A percentile compares a stretch with the other conserved stretches of the same genome.
These are phyloP conservation scores for Tuber magnatum DNA, from an alignment of 495 filamentous ascomycete genomes.

Conservation along the genomic window DNA sequence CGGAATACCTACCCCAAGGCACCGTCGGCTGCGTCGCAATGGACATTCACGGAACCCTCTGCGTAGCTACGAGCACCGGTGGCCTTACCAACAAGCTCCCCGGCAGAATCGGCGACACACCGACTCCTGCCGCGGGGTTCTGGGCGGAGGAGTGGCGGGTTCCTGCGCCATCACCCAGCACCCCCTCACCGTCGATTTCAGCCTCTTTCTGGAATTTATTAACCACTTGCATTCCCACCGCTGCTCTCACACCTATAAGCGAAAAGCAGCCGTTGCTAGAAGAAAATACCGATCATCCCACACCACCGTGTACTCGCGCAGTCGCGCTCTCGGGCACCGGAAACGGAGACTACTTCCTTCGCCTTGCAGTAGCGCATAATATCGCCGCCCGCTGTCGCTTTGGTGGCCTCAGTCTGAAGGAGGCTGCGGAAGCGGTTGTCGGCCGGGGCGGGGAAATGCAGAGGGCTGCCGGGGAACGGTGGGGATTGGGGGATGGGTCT, in stretches of 20 bases:
- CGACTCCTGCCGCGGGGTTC: conserved; percentile 76
- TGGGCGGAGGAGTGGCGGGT: conserved; percentile 77
- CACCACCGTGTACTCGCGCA: conserved; percentile 45
- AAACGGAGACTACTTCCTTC: conserved; percentile 83
- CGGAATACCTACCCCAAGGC: conserved; percentile 68
- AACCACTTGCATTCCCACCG: not conserved
- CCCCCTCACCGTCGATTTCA: not conserved
- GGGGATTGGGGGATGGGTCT: conserved; percentile 73
- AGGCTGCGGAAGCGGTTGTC: conserved; percentile 55
- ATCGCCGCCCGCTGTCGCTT: conserved; percentile 33
- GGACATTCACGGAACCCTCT: conserved; percentile 63
- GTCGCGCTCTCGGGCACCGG: conserved; percentile 78
- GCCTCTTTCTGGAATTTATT: not conserved
- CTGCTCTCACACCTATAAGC: not conserved
- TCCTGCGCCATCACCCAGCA: conserved; percentile 10
- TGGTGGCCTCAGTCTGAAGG: conserved; percentile 41
- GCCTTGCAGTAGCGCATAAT: conserved; percentile 49
- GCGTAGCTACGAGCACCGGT: conserved; percentile 77
- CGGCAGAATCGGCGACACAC: conserved; percentile 80
- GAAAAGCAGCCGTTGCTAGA: conserved; percentile 20
- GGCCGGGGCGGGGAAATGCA: conserved; percentile 70
- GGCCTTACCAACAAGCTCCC: conserved; percentile 84
- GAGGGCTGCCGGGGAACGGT: conserved; percentile 64
- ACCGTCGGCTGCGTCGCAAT: conserved; percentile 78
- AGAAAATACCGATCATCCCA: not conserved